These are phyloP conservation scores for Urochloa ruziziensis DNA, from an alignment of 176 grass and related monocot species.

Conservation along the genomic window DNA sequence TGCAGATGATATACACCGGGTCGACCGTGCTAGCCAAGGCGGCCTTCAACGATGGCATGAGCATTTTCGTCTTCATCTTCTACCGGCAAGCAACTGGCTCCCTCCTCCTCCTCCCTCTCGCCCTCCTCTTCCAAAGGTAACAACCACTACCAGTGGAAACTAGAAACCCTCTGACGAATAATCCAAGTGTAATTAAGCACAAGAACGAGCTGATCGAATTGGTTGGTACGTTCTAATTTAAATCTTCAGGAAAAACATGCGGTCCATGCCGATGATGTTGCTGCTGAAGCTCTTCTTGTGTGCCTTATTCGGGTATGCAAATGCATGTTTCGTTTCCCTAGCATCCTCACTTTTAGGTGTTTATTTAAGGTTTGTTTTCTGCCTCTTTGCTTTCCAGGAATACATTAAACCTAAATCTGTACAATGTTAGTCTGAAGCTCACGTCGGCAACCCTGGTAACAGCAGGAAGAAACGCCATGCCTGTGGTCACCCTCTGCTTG, in stretches of 20 bases:
- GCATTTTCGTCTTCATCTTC: slow-evolving; percentile 75
- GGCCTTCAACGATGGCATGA: slow-evolving; percentile 54
- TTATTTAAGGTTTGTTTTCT: too few relatives aligned
- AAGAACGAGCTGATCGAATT: too few relatives aligned
- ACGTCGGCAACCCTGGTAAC: slow-evolving; percentile 66
- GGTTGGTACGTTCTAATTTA: background rate
- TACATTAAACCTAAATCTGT: slow-evolving; percentile 48
- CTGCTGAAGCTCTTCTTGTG: slow-evolving; percentile 66
- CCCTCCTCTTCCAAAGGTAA: slow-evolving; percentile 38
- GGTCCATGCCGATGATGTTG: slow-evolving; percentile 28
- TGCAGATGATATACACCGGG: slow-evolving; percentile 56
- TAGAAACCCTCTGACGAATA: background rate
- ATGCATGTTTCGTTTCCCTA: background rate
- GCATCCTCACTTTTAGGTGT: too few relatives aligned
- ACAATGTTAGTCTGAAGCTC: slow-evolving; percentile 60
- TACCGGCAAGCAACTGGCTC: slow-evolving; percentile 66
- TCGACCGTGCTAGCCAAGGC: slow-evolving; percentile 65
- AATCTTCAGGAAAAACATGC: slow-evolving; percentile 30
- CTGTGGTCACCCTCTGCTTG: slow-evolving; percentile 67
- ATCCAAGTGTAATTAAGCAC: too few relatives aligned
- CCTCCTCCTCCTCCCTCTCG: slow-evolving; percentile 43
- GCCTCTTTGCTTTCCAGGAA: slow-evolving; percentile 26
- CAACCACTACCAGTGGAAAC: background rate
- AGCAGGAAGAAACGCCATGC: slow-evolving; percentile 52
- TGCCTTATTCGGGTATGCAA: slow-evolving; percentile 49